These are phyloP conservation scores for Backusella psychrophila DNA, from an alignment of 192 early-diverging fungal species.

Conservation along the genomic window DNA sequence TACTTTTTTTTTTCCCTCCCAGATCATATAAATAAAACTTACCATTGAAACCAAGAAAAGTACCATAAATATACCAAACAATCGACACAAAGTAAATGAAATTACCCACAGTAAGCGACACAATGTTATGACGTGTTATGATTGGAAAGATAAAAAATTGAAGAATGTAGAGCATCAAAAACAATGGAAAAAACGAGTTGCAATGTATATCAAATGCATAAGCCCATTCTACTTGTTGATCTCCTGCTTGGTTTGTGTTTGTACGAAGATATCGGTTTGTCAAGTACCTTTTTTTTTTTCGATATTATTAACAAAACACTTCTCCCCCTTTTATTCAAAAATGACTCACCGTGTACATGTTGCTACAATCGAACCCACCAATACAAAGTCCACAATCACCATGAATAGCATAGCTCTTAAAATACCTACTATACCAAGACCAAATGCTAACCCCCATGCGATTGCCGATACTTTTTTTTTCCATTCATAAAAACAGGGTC, in stretches of 20 bases:
- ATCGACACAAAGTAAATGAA: conserved; percentile 81
- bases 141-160: conserved; percentile 93
- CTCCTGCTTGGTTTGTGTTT: conserved; percentile 71
- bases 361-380: conserved; percentile 68
- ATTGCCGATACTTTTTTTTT: conserved; percentile 72
- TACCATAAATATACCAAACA: conserved; percentile 83
- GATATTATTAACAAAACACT: not conserved
- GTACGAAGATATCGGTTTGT: conserved; percentile 83
- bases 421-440: conserved; percentile 61
- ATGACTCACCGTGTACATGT: conserved; percentile 58
- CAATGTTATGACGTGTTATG: conserved; percentile 73
- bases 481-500: not conserved
- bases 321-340: conserved; percentile 5
- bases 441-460: conserved; percentile 81
- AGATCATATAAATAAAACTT: conserved; percentile 21
- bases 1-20: not conserved
- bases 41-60: conserved; percentile 94
- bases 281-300: conserved; percentile 48
- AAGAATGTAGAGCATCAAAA: conserved; percentile 82
- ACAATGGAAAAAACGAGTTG: conserved; percentile 92
- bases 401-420: conserved; percentile 77
- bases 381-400: conserved; percentile 80
- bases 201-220: conserved; percentile 98
- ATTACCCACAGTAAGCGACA: conserved; percentile 84
- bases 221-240: conserved; percentile 93